Evolutionary conservation across 164 flowering plant genomes (phyloP).

Genomic region (Santalum album): DNA sequence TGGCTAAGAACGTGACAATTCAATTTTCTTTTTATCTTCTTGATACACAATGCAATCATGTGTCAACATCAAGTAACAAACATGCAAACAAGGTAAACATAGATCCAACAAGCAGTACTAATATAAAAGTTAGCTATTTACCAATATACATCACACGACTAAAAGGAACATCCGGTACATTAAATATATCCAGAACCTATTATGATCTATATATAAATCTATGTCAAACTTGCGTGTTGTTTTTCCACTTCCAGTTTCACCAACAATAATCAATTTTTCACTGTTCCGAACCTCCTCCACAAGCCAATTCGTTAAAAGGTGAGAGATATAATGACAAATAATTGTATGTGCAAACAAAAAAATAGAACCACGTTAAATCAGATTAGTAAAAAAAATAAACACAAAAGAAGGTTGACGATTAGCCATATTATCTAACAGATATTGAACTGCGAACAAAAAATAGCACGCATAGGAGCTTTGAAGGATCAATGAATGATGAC

Average conservation of each 20-base stretch:
- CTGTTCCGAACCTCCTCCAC: constrained; percentile 67
- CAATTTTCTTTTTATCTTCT: too few species aligned
- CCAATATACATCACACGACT: too few species aligned
- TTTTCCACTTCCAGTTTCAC: constrained; percentile 98
- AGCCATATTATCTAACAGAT: not conserved
- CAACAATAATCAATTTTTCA: constrained; percentile 73
- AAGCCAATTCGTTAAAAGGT: constrained; percentile 28
- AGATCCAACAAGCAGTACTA: too few species aligned
- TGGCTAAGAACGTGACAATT: too few species aligned
- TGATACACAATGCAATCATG: too few species aligned
- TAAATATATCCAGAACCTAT: not conserved
- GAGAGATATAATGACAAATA: not conserved
- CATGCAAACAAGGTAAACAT: too few species aligned
- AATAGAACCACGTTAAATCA: not conserved
- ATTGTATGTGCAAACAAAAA: not conserved
- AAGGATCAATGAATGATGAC: too few species aligned
- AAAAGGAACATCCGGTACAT: not conserved
- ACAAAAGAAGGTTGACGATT: not conserved
- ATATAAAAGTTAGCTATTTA: too few species aligned
- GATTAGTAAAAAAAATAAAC: not conserved
- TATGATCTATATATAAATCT: not conserved
- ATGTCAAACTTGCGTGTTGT: constrained; percentile 64
- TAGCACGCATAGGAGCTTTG: too few species aligned
- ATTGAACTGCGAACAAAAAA: not conserved
- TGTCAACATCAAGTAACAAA: too few species aligned